Evolutionary conservation across 73 alveolate genomes (phyloP).

Genomic region (Paramecium octaurelia): DNA sequence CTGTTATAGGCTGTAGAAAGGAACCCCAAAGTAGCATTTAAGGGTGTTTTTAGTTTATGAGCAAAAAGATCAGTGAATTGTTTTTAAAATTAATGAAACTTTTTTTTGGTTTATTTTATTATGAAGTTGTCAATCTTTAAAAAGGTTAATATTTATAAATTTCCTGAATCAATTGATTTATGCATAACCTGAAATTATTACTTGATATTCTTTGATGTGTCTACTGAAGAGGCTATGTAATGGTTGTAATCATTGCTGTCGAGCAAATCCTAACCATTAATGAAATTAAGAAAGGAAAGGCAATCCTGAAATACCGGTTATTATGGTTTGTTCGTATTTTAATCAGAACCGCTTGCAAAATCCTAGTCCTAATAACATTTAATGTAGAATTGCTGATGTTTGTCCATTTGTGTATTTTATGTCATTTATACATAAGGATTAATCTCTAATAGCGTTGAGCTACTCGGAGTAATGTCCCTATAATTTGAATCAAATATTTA

Average conservation of each 20-base stretch:
- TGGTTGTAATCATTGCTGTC: not conserved
- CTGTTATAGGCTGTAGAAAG: not conserved
- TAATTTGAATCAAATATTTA: not conserved
- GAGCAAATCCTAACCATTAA: not conserved
- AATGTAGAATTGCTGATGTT: not conserved
- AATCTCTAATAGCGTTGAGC: not conserved
- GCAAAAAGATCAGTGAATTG: not conserved
- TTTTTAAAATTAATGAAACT: not conserved
- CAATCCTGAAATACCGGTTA: not conserved
- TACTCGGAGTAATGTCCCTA: not conserved
- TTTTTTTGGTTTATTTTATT: not conserved
- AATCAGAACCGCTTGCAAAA: not conserved
- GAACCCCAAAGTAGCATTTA: not conserved
- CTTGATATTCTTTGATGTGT: not conserved
- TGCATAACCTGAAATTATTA: not conserved
- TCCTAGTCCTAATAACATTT: not conserved
- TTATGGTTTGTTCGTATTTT: not conserved
- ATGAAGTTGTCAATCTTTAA: not conserved
- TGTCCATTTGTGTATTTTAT: not conserved
- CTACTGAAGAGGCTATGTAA: not conserved
- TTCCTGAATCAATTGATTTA: not conserved
- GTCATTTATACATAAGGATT: not conserved
- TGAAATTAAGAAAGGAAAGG: not conserved
- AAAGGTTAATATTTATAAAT: not conserved
- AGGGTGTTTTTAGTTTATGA: constrained; percentile 33